Evolutionary conservation across 106 monocot species (phyloP), one percentile per base, ranked within the genome.

Genomic region (Allium fistulosum): DNA sequence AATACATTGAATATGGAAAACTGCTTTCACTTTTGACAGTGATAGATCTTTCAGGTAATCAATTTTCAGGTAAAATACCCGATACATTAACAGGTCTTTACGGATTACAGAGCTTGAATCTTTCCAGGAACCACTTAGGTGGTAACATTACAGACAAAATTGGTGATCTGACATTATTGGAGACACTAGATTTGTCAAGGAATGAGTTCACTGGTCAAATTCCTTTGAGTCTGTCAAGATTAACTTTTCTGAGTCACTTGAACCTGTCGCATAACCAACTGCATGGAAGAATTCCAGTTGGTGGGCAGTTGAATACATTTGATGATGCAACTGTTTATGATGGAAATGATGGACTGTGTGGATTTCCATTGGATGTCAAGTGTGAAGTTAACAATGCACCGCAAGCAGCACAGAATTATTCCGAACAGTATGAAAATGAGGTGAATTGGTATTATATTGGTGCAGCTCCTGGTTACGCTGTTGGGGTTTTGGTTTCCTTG

Each of bases 241-340:
- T 72, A 13, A 26, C 26, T 53, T 72, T 53, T 14, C 5, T 72
- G 53, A 63, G 62, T 10, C 7, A 12, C 22, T 62, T 72, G 17
- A 72, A 72, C 63, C 27, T 72, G 51, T 72, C 72, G 7, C 9
- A 53, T n/a, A 72, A 72, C 48, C 11, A 53, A 5, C 49, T 72
- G 10, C 14, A 10, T 4, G 72, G 72, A 17, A 46, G 17, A 72
- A 72, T 72, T 53, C 72, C 72, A 9, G 53, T 50, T 11, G 72
- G 63, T n/a, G 37, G 53, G 10, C 62, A 53, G 10, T n/a, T 63
- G 7, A 14, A 53, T 18, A 72, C 72, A 2, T 72, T 63, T 7
- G 11, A 27, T 56, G 72, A 62, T 46, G 11, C 62, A 7, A 53
- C 72, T 4, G 13, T 51, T 67, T 72, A 62, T 26, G 11, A 1